These are phyloP conservation scores for Penicillium crystallinum DNA, from an alignment of 495 filamentous ascomycete genomes.

Conservation along the genomic window DNA sequence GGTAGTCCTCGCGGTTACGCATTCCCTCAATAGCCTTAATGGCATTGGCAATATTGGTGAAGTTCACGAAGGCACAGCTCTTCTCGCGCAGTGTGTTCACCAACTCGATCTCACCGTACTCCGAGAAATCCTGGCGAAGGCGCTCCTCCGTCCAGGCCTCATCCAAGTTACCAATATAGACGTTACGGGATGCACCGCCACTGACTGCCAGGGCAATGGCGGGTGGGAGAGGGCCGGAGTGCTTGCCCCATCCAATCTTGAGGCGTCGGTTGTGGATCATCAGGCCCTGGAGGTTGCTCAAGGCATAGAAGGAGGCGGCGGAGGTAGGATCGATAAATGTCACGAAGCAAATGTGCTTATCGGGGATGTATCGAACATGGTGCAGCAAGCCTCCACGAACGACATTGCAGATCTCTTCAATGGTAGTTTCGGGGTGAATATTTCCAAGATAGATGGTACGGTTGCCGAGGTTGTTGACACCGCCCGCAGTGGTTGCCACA, in stretches of 20 bases:
- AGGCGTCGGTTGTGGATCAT: slow-evolving; percentile 98
- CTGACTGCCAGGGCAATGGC: slow-evolving; percentile 95
- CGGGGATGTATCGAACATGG: slow-evolving; percentile 97
- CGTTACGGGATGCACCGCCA: slow-evolving; percentile 89
- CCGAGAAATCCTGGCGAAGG: slow-evolving; percentile 90
- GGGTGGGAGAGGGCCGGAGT: slow-evolving; percentile 92
- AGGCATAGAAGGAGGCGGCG: slow-evolving; percentile 93
- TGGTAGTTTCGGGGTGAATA: slow-evolving; percentile 97
- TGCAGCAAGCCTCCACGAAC: slow-evolving; percentile 90
- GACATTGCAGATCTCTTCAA: slow-evolving; percentile 98
- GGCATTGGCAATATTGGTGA: slow-evolving; percentile 98
- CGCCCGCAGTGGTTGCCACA: slow-evolving; percentile 92
- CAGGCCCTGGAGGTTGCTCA: slow-evolving; percentile 92
- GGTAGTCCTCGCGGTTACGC: slow-evolving; percentile 90
- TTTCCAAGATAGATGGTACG: slow-evolving; percentile 97
- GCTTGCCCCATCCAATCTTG: slow-evolving; percentile 99
- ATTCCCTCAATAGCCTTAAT: slow-evolving; percentile 99
- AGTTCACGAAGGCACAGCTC: slow-evolving; percentile 99
- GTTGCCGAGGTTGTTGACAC: slow-evolving; percentile 95
- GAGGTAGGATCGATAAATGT: slow-evolving; percentile 99
- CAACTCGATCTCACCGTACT: slow-evolving; percentile 96
- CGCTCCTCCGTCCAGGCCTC: slow-evolving; percentile 97
- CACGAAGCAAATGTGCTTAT: slow-evolving; percentile 99
- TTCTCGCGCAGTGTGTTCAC: slow-evolving; percentile 97
- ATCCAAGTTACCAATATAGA: slow-evolving; percentile 96